These are phyloP conservation scores for Xylaria arbuscula DNA, from an alignment of 2,329 filamentous ascomycete genomes.

Conservation along the genomic window DNA sequence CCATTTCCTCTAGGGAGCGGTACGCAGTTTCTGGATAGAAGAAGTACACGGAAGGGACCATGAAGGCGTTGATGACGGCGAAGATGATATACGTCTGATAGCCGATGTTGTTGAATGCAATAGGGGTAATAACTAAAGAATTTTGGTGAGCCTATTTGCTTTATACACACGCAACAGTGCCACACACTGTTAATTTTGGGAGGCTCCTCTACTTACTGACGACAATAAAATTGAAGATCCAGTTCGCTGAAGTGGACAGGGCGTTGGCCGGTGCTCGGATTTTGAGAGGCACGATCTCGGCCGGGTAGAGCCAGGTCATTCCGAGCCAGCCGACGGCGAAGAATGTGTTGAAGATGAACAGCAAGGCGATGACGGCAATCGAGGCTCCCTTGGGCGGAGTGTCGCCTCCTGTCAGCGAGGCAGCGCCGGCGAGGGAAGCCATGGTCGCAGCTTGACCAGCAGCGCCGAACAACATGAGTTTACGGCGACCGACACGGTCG, in stretches of 20 bases:
- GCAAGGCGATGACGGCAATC: constrained; percentile 52
- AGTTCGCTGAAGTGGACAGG: constrained; percentile 62
- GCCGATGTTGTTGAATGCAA: constrained; percentile 66
- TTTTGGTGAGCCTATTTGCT: constrained; percentile 8
- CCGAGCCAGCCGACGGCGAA: constrained; percentile 65
- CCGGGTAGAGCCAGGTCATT: constrained; percentile 69
- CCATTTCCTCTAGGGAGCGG: constrained; percentile 74
- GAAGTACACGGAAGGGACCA: constrained; percentile 68
- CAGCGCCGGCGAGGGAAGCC: constrained; percentile 67
- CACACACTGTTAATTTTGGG: not conserved
- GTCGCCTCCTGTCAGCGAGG: constrained; percentile 44
- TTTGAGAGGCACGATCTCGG: constrained; percentile 65
- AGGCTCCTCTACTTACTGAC: constrained; percentile 55
- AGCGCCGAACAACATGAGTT: constrained; percentile 77
- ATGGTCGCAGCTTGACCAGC: constrained; percentile 72
- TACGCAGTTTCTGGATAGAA: constrained; percentile 75
- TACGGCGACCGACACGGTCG: constrained; percentile 73
- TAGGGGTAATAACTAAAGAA: constrained; percentile 64
- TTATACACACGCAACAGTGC: no score
- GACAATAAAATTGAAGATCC: constrained; percentile 72
- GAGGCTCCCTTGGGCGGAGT: constrained; percentile 43
- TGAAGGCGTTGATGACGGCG: constrained; percentile 71
- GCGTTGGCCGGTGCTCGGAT: constrained; percentile 69
- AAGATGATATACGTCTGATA: constrained; percentile 75
- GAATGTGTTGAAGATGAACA: constrained; percentile 65